Conservation (phyloP, 176 grass and related monocot genomes). For the Oryza meyeriana region DNA sequence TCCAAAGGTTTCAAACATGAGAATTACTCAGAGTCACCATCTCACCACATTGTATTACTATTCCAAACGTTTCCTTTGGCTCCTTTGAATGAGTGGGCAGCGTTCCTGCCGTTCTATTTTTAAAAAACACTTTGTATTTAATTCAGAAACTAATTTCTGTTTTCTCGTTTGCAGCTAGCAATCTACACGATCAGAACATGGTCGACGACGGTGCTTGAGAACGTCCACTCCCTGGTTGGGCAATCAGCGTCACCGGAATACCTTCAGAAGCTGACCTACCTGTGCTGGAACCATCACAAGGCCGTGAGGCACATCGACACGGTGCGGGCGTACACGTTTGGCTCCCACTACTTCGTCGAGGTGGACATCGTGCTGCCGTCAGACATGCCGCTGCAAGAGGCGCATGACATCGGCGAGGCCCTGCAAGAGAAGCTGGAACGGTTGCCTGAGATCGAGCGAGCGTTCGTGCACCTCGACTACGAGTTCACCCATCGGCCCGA, state of each 20-base stretch:
- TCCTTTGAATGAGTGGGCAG: too few species aligned
- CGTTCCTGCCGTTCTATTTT: too few species aligned
- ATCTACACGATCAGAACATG: slow-evolving; percentile 91
- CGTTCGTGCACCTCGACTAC: slow-evolving; percentile 96
- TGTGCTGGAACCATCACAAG: slow-evolving; percentile 98
- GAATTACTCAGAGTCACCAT: neutral
- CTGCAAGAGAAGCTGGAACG: slow-evolving; percentile 95
- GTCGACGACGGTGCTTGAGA: slow-evolving; percentile 88
- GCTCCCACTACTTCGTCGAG: slow-evolving; percentile 95
- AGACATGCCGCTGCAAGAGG: slow-evolving; percentile 70
- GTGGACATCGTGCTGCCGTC: slow-evolving; percentile 93
- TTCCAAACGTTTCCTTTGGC: neutral
- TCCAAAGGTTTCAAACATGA: neutral
- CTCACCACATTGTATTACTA: too few species aligned
- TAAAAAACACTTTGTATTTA: neutral
- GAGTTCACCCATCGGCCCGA: slow-evolving; percentile 92
- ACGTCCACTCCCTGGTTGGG: slow-evolving; percentile 90
- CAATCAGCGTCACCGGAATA: slow-evolving; percentile 81
- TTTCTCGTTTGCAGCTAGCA: slow-evolving; percentile 55
- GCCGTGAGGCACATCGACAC: slow-evolving; percentile 94
- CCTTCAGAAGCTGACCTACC: slow-evolving; percentile 93
- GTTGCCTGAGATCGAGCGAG: slow-evolving; percentile 86
- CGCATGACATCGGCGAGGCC: slow-evolving; percentile 93
- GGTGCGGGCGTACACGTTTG: slow-evolving; percentile 90
- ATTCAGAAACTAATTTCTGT: neutral